Base-by-base conservation (phyloP, 192 early-diverging fungal species). In the Linderina pennispora region DNA sequence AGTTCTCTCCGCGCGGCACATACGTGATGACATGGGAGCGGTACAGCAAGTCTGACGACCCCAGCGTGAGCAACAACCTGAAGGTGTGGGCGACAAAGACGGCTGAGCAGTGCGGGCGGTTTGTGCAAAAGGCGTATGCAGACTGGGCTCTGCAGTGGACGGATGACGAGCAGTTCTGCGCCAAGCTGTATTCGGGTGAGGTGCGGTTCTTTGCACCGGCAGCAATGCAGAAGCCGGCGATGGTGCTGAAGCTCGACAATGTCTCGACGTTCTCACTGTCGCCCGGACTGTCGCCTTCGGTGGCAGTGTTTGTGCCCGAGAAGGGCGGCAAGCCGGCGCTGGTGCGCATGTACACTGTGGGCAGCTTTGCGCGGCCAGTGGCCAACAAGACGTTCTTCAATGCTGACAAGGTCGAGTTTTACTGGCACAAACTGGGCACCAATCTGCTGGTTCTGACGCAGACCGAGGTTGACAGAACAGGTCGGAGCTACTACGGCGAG, bases 401-500 rank as follows among this genome's bases (percentile, higher is more conserved):
- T 60, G 93, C 92, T 4, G 97, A 99, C 53, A 86, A 81, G 36
- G 83, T 92, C 26, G 80, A 89, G 50, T 89, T 97, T 68, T 76
- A 86, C 61, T 99, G 97, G 97, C 96, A 97, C 73, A 67, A 74
- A 34, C 76, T 88, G 10, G 90, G 89, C 22, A 92, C 90, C 34
- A 83, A 83, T 56, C 62, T 98, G 21, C 77, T 97, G 44, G 86
- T 96, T 23, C 80, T 94, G 62, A 90, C 94, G 5, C 86, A 87
- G 20, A 96, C 97, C 23, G 97, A 99, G 25, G 87, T 97, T 28
- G 94, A 97, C 66, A 91, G 84, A 60, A 89, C 93, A 14, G 90
- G 90, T 47, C 84, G 89, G 57, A 90, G 87, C 21, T 99, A 99
- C 78, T 99, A 99, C 60, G 97, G 97, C 50, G 95, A 99, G 60